phyloP scores from a whole-genome alignment of 345 rosid species.

The Draba incana region DNA sequence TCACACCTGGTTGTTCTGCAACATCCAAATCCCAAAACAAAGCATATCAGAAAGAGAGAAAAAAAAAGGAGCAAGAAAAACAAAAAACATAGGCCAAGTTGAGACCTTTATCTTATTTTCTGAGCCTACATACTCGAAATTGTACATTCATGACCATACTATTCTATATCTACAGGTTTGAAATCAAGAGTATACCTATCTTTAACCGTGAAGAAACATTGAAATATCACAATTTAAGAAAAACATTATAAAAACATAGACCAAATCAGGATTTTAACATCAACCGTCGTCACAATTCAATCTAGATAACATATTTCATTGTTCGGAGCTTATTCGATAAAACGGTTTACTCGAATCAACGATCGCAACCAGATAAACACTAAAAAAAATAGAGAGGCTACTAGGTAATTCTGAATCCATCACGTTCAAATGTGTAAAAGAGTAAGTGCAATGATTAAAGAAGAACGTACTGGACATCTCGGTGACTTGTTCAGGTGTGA shows the following conservation, averaged over 20 bases:
- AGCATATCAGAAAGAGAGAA: neutral
- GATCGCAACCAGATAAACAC: neutral
- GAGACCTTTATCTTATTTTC: neutral
- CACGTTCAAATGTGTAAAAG: neutral
- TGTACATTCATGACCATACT: conserved; percentile 2
- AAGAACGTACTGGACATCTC: conserved; percentile 61
- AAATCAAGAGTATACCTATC: neutral
- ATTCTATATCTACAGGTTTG: neutral
- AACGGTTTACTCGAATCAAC: neutral
- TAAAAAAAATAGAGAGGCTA: neutral
- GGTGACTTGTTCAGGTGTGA: conserved; percentile 74
- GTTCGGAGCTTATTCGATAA: neutral
- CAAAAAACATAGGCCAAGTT: neutral
- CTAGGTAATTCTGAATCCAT: neutral
- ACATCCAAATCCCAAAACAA: conserved; percentile 9
- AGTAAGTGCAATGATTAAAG: neutral
- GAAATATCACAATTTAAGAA: neutral
- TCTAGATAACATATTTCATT: neutral
- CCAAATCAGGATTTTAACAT: neutral
- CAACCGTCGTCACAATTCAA: neutral
- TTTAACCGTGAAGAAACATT: neutral
- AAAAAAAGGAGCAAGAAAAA: neutral
- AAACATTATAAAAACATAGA: neutral
- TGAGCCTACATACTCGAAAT: neutral
- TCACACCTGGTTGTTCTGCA: conserved; percentile 89